Percentiles rank a stretch among this genome's conserved stretches.
These are phyloP conservation scores for Globisporangium emineosum DNA, from an alignment of 352 stramenopile species.

Conservation along the genomic window DNA sequence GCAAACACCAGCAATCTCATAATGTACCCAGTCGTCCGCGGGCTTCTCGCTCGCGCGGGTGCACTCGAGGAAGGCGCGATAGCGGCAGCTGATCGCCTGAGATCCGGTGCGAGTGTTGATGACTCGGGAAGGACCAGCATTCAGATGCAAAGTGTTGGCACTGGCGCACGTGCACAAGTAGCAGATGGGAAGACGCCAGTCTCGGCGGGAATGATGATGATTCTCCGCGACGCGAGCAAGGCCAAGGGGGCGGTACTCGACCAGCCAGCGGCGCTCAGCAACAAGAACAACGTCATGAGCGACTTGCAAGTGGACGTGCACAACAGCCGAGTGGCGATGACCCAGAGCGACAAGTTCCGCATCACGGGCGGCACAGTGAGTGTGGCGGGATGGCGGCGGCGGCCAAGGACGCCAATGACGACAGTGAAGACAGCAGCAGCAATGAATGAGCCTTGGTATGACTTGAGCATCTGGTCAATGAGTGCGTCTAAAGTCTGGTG, in stretches of 20 bases:
- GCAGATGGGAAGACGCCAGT: neutral
- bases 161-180: neutral
- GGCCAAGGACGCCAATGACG: neutral
- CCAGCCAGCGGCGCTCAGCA: neutral
- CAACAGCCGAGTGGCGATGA: constrained; percentile 2
- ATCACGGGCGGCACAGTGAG: neutral
- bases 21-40: neutral
- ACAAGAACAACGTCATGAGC: constrained; percentile 4
- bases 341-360: neutral
- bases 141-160: constrained; percentile 10
- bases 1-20: neutral
- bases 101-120: neutral
- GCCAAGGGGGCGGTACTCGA: neutral
- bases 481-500: neutral
- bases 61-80: neutral
- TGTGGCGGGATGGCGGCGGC: neutral
- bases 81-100: neutral
- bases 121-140: constrained; percentile 3
- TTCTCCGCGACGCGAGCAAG: neutral
- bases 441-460: neutral
- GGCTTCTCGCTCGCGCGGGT: neutral
- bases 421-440: constrained; percentile 3
- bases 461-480: too few relatives aligned
- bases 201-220: constrained; percentile 1
- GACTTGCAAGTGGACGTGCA: neutral